Conservation (phyloP, 2,329 filamentous ascomycete species). For the Exophiala sp. region DNA sequence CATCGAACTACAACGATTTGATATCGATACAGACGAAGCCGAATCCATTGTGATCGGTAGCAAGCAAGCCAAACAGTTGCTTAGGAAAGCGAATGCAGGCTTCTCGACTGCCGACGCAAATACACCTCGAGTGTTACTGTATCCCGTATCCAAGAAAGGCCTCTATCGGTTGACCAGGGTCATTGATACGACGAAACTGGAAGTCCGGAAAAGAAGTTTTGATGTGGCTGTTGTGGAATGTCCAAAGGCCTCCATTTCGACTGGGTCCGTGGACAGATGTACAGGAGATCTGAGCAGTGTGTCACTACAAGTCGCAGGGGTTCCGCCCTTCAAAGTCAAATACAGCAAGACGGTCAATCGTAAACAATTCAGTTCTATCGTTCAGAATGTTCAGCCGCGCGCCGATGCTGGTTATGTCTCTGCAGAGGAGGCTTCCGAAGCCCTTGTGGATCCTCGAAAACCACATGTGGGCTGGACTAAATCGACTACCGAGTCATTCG, state of each 20-base stretch:
- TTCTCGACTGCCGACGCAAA: slow-evolving; percentile 44
- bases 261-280: slow-evolving; percentile 63
- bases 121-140: slow-evolving; percentile 62
- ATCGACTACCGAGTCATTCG: slow-evolving; percentile 66
- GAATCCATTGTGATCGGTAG: slow-evolving; percentile 71
- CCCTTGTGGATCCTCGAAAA: slow-evolving; percentile 50
- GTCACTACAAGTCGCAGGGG: slow-evolving; percentile 75
- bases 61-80: slow-evolving; percentile 68
- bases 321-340: slow-evolving; percentile 83
- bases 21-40: slow-evolving; percentile 72
- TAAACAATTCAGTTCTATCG: slow-evolving; percentile 75
- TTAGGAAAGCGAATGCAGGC: slow-evolving; percentile 61
- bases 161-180: slow-evolving; percentile 81
- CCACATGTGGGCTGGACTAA: slow-evolving; percentile 68
- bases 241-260: slow-evolving; percentile 68
- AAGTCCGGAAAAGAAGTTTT: slow-evolving; percentile 69
- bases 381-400: slow-evolving; percentile 89
- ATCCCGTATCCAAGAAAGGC: slow-evolving; percentile 75
- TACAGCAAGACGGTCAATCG: slow-evolving; percentile 86
- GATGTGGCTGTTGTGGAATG: slow-evolving; percentile 83
- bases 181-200: slow-evolving; percentile 86
- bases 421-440: slow-evolving; percentile 52
- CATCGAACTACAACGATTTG: slow-evolving; percentile 81
- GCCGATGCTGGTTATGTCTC: slow-evolving; percentile 72
- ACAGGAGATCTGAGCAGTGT: slow-evolving; percentile 82